A percentile compares a stretch with the other conserved stretches of the same genome.
phyloP scores from a whole-genome alignment of 768 basidiomycete genomes.

The Mycena pura region DNA sequence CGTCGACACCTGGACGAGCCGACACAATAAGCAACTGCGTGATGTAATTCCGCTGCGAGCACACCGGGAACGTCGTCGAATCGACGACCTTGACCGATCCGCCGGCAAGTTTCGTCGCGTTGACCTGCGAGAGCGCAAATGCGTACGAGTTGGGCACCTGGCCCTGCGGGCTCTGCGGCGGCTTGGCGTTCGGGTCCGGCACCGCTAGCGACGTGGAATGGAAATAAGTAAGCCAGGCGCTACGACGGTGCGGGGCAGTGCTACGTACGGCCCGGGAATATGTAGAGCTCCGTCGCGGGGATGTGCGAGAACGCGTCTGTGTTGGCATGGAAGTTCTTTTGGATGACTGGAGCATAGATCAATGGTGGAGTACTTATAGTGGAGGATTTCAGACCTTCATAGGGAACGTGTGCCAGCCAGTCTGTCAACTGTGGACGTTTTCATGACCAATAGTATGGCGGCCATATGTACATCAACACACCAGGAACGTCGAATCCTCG shows the following conservation, averaged over 20 bases:
- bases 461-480: constrained; percentile 26
- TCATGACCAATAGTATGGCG: background rate
- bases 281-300: constrained; percentile 55
- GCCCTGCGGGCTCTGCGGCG: constrained; percentile 52
- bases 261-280: constrained; percentile 52
- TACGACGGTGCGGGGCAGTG: no score
- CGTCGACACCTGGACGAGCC: constrained; percentile 43
- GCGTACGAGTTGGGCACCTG: constrained; percentile 51
- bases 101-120: constrained; percentile 50
- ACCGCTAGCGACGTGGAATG: constrained; percentile 35
- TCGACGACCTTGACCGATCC: constrained; percentile 60
- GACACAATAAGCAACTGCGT: no score
- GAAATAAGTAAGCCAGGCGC: background rate
- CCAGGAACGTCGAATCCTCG: constrained; percentile 61
- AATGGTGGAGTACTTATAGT: background rate
- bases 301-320: constrained; percentile 49
- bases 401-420: constrained; percentile 60
- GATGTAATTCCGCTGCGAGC: background rate
- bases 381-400: constrained; percentile 41
- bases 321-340: constrained; percentile 57
- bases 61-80: constrained; percentile 51
- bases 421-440: constrained; percentile 57
- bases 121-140: constrained; percentile 54
- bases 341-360: constrained; percentile 41
- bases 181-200: constrained; percentile 42